Evolutionary conservation across 305 asterid genomes (phyloP).

Genomic region (Fraxinus dipetala): DNA sequence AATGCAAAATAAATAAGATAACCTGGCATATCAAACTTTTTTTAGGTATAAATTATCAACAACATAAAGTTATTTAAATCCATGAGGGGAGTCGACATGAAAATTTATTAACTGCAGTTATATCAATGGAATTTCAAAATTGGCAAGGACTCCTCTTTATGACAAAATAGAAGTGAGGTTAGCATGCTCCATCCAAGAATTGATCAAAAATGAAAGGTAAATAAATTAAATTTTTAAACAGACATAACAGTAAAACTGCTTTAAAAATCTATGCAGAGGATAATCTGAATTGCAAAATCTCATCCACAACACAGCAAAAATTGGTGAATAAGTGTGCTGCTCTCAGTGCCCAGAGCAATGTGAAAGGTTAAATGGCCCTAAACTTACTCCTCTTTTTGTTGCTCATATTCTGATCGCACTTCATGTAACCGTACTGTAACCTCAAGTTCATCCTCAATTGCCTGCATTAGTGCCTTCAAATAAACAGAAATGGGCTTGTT

Average conservation of each 20-base stretch:
- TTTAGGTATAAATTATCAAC: background rate
- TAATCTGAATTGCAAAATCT: background rate
- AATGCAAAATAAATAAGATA: background rate
- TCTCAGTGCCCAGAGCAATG: background rate
- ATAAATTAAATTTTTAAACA: background rate
- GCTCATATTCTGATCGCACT: conserved; percentile 88
- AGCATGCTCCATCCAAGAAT: background rate
- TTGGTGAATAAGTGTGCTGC: background rate
- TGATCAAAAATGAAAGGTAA: background rate
- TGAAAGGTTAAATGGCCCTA: background rate
- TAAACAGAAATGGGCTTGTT: conserved; percentile 24
- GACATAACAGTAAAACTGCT: background rate
- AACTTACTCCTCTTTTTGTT: conserved; percentile 88
- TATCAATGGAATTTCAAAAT: background rate
- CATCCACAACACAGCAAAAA: background rate
- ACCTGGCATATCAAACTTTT: background rate
- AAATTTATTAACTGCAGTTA: background rate
- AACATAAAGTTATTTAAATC: background rate
- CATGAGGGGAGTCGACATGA: background rate
- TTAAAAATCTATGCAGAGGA: background rate
- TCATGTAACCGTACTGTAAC: conserved; percentile 90
- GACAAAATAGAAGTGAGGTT: background rate
- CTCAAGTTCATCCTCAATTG: conserved; percentile 95
- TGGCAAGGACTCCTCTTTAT: background rate
- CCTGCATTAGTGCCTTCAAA: conserved; percentile 65